Conservation (phyloP, 2,329 filamentous ascomycete genomes). For the Rhynchosporium agropyri region DNA sequence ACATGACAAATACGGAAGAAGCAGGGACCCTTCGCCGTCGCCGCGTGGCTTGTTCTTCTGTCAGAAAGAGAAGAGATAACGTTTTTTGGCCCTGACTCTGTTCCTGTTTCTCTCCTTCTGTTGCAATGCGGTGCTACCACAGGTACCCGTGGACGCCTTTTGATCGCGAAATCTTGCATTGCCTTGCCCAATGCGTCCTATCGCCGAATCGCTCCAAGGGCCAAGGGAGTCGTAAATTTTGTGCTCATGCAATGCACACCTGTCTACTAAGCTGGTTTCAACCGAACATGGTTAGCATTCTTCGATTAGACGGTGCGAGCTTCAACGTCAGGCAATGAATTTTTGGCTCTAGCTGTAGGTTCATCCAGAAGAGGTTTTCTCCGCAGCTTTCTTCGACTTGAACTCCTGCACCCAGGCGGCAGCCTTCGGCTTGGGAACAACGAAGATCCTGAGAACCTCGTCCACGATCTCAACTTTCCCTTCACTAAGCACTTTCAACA, state of each 20-base stretch:
- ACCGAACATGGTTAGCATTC: background rate
- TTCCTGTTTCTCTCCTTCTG: background rate
- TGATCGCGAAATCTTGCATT: background rate
- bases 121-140: background rate
- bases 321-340: background rate
- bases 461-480: constrained; percentile 88
- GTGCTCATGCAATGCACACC: background rate
- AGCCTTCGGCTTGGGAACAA: constrained; percentile 73
- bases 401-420: constrained; percentile 81
- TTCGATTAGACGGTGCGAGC: background rate
- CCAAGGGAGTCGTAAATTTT: background rate
- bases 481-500: constrained; percentile 73
- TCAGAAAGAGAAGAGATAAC: background rate
- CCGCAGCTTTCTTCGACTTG: constrained; percentile 70
- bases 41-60: background rate
- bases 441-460: constrained; percentile 78
- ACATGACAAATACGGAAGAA: background rate
- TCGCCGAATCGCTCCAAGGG: background rate
- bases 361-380: constrained; percentile 40
- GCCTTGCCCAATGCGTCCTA: background rate
- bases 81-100: background rate
- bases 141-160: constrained; percentile 3
- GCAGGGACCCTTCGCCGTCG: constrained; percentile 7
- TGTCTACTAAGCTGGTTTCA: background rate
- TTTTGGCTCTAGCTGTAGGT: background rate